Evolutionary conservation across 306 rosid genomes (phyloP), one percentile per base, ranked within the genome.

Genomic region (Trifolium subterraneum): DNA sequence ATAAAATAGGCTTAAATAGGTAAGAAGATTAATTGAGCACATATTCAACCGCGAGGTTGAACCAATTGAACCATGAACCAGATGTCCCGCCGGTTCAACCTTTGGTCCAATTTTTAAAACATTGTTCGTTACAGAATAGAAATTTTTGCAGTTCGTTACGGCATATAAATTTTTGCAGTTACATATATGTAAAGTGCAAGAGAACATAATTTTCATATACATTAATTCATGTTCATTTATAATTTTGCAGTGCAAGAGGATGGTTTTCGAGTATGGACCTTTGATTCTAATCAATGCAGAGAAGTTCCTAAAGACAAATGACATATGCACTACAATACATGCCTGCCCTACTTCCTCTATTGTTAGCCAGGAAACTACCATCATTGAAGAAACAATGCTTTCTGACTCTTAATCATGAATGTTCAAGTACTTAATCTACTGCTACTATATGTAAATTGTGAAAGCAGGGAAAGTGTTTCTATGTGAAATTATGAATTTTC

Each of bases 191-290:
- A 50, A 35, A n/a, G 4, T 62, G 50, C 10, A 10, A 3, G 11
- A 74, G 52, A 64, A 48, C 60, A 22, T 68, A n/a, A 15, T 54
- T 48, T 58, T 44, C n/a, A 10, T 31, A 15, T 23, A 12, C 60
- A 68, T 22, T 69, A 13, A 10, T 58, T 44, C 36, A 1, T 38
- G 6, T 15, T 73, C 16, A 47, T 64, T 51, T 5, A 48, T 20
- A 14, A 11, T 20, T 35, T 45, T 11, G 80, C 93, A 91, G 97
- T 95, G 97, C 93, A 95, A 92, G 90, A 88, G 47, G 73, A 11
- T 86, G 62, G 96, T 95, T 61, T 88, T 92, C 45, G 73, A 90
- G 83, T 95, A 92, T 77, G 96, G 96, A 68, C 92, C 97, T 5
- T 56, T 86, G 62, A 18, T 87, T 64, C 78, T 92, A 12, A 47